Evolutionary conservation across 257 asterid genomes (phyloP), one percentile per base, ranked within the genome.

Genomic region (Solanum habrochaites): DNA sequence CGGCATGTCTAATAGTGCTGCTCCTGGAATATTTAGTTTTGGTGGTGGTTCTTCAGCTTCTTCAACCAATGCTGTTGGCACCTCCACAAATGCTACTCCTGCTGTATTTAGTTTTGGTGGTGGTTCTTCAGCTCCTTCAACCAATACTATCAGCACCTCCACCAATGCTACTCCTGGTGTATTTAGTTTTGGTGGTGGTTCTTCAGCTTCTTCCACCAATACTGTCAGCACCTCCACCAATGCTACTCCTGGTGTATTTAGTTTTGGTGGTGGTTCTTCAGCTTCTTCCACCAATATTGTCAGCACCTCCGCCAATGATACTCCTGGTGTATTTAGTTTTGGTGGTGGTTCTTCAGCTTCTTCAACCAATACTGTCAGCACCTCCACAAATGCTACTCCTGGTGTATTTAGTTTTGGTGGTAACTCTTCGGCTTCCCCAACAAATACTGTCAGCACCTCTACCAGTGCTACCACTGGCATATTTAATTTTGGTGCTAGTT

Each of bases 11-110:
- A 84, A 31, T 31, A 66, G 73, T 47, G 75, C 80, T 40, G 18
- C 64, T 66, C 64, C 80, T 45, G 75, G 75, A 6, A 13, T 60
- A 39, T 87, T 83, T 72, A 71, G 82, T 86, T 92, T 91, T 29
- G 91, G 91, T 83, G 87, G 75, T 80, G 83, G 92, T 89, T 87
- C 94, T 83, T 72, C 93, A 6, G 89, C 89, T 87, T 86, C 95
- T 89, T 78, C 93, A 14, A 77, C 71, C 85, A 83, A 89, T 82
- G 90, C 85, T 67, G 2, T 78, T 66, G 47, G 66, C 66, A 78
- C 66, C 66, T 66, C 78, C 78, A 9, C 60, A 31, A 40, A 18
- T 45, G 75, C 62, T 10, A 64, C 86, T 25, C 78, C 86, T n/a
- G 21, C 86, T n/a, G 32, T 37, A n/a, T 32, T 32, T 32, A 32